These are phyloP conservation scores for Stagonosporopsis chrysanthemi DNA, from an alignment of 2,329 filamentous ascomycete genomes.

Conservation along the genomic window DNA sequence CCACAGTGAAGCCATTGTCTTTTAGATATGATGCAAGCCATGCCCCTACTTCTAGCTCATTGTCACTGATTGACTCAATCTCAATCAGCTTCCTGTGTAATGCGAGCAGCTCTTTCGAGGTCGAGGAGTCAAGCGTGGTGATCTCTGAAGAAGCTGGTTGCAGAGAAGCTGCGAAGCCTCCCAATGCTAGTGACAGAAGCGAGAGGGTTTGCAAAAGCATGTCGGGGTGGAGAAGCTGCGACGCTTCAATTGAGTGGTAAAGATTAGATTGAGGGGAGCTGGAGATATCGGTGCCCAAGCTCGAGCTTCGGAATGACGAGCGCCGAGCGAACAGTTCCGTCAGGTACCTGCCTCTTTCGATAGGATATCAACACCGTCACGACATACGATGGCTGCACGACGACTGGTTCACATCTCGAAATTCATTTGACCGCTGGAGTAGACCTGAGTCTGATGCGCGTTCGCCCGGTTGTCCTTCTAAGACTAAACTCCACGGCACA, in stretches of 20 bases:
- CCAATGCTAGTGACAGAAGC: constrained; percentile 21
- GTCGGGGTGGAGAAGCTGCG: background rate
- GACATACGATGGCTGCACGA: background rate
- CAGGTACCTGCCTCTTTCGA: constrained; percentile 6
- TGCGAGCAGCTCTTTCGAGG: constrained; percentile 64
- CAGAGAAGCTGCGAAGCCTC: constrained; percentile 12
- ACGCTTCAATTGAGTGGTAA: constrained; percentile 15
- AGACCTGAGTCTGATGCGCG: background rate
- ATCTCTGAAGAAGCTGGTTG: constrained; percentile 17
- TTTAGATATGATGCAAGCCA: constrained; percentile 74
- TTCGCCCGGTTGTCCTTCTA: background rate
- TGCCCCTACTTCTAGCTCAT: constrained; percentile 72
- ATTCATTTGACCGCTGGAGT: background rate
- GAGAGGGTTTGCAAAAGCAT: constrained; percentile 30
- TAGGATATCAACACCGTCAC: background rate
- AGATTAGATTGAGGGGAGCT: constrained; percentile 10
- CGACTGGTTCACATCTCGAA: background rate
- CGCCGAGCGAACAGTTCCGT: constrained; percentile 11
- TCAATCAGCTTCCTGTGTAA: constrained; percentile 79
- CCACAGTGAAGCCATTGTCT: constrained; percentile 66
- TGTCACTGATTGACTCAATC: constrained; percentile 73
- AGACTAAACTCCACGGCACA: background rate
- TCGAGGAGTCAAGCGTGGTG: constrained; percentile 27
- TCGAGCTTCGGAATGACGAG: constrained; percentile 22
- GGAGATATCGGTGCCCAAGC: constrained; percentile 16